phyloP scores from a whole-genome alignment of 2,329 filamentous ascomycete genomes.

The Alternaria hordeiaustralica region DNA sequence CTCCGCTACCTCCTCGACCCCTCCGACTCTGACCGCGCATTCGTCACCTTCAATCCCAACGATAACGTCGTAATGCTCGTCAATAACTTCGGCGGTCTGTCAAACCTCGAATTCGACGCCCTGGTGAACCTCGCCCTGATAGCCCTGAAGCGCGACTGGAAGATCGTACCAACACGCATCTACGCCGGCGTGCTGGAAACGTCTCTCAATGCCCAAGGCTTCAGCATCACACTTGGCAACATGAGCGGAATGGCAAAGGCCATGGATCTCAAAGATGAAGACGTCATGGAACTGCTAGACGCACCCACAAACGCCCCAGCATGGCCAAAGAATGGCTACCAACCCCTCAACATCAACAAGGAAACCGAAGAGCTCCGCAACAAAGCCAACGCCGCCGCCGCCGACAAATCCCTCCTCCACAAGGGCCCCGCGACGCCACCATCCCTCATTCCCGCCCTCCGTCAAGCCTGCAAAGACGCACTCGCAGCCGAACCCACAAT shows the following conservation, averaged over 20 bases:
- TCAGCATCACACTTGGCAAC: slow-evolving; percentile 63
- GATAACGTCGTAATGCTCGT: slow-evolving; percentile 57
- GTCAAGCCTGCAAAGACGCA: slow-evolving; percentile 54
- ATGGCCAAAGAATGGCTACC: slow-evolving; percentile 59
- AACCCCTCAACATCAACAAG: slow-evolving; percentile 31
- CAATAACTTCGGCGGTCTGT: slow-evolving; percentile 59
- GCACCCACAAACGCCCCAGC: slow-evolving; percentile 58
- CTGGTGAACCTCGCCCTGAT: slow-evolving; percentile 53
- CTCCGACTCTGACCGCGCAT: slow-evolving; percentile 56
- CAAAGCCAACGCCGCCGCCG: slow-evolving; percentile 38
- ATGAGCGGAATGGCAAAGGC: slow-evolving; percentile 54
- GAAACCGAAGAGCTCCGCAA: slow-evolving; percentile 36
- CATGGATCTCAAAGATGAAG: slow-evolving; percentile 47
- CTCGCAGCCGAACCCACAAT: slow-evolving; percentile 68
- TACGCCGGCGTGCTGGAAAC: slow-evolving; percentile 60
- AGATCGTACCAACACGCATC: slow-evolving; percentile 56
- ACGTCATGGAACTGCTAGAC: slow-evolving; percentile 58
- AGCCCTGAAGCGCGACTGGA: slow-evolving; percentile 55
- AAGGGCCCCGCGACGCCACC: slow-evolving; percentile 50
- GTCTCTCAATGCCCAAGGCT: slow-evolving; percentile 62
- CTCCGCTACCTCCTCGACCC: slow-evolving; percentile 57
- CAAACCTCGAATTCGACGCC: slow-evolving; percentile 56
- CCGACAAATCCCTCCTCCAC: slow-evolving; percentile 20
- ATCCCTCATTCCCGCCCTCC: slow-evolving; percentile 48
- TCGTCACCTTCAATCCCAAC: slow-evolving; percentile 54